Percentiles rank a stretch among this genome's conserved stretches.
Conservation (phyloP, 441 rosid species). For the Dalechampia spathulata region DNA sequence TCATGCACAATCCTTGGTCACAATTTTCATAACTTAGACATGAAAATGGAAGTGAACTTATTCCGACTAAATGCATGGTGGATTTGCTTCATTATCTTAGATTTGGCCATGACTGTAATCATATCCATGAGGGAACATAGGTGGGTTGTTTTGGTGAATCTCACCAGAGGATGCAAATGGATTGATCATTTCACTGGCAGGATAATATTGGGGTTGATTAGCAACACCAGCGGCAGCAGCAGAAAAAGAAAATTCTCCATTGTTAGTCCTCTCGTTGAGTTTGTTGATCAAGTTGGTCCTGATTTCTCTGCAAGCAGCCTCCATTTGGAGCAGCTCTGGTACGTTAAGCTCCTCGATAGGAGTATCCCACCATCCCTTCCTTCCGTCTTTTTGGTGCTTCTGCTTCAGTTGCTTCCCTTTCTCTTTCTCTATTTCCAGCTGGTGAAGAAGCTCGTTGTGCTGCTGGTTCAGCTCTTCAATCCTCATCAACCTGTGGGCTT, state of each 20-base stretch:
- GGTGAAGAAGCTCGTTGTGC: not conserved
- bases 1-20: not conserved
- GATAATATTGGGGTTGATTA: not conserved
- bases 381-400: not conserved
- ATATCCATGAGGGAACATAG: not conserved
- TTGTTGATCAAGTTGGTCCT: slow-evolving; percentile 1
- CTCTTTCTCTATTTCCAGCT: slow-evolving; percentile 13
- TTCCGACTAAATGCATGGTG: not conserved
- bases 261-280: not conserved
- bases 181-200: not conserved
- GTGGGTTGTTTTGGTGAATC: not conserved
- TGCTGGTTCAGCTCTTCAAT: slow-evolving; percentile 8
- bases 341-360: slow-evolving; percentile 17
- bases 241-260: not conserved
- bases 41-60: not conserved
- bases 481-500: slow-evolving; percentile 18
- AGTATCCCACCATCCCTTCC: slow-evolving; percentile 25
- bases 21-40: not conserved
- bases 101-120: not conserved
- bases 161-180: not conserved
- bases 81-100: not conserved
- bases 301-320: not conserved
- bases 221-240: not conserved
- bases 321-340: not conserved
- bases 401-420: slow-evolving; percentile 4